Percentiles rank a stretch among this genome's conserved stretches.
phyloP scores from a whole-genome alignment of 1,139 yeast genomes.

The Pneumocystis murina region DNA sequence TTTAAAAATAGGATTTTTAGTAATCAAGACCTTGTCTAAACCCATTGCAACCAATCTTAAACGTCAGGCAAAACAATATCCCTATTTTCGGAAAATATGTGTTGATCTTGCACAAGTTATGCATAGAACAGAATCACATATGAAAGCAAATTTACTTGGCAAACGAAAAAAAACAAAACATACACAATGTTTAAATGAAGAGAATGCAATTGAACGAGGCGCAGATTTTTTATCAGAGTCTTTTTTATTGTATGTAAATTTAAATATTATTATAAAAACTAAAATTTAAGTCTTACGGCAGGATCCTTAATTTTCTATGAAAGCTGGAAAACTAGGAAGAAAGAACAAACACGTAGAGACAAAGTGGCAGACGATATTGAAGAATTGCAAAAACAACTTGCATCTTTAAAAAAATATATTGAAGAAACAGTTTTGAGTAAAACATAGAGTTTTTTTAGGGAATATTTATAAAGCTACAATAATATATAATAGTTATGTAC shows the following conservation, averaged over 20 bases:
- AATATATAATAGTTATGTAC: neutral
- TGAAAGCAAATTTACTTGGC: conserved; percentile 53
- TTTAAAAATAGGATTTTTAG: conserved; percentile 56
- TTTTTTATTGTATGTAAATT: conserved; percentile 39
- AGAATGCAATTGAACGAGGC: conserved; percentile 70
- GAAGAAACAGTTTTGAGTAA: neutral
- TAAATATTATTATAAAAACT: neutral
- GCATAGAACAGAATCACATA: conserved; percentile 49
- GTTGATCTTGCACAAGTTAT: conserved; percentile 58
- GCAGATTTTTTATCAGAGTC: conserved; percentile 66
- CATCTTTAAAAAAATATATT: neutral
- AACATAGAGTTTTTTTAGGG: neutral
- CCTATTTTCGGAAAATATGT: conserved; percentile 45
- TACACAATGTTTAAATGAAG: conserved; percentile 68
- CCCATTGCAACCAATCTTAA: conserved; percentile 65
- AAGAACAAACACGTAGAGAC: neutral
- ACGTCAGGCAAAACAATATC: conserved; percentile 64
- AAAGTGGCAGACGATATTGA: neutral
- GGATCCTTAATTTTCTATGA: neutral
- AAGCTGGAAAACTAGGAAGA: neutral
- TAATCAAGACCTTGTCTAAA: conserved; percentile 64
- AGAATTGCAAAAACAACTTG: neutral
- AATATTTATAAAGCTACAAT: too few relatives aligned
- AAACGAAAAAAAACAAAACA: conserved; percentile 28
- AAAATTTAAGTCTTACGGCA: neutral